Evolutionary conservation across 805 yeast species (phyloP), one percentile per base, ranked within the genome.

Genomic region (Metschnikowia drakensbergensis): DNA sequence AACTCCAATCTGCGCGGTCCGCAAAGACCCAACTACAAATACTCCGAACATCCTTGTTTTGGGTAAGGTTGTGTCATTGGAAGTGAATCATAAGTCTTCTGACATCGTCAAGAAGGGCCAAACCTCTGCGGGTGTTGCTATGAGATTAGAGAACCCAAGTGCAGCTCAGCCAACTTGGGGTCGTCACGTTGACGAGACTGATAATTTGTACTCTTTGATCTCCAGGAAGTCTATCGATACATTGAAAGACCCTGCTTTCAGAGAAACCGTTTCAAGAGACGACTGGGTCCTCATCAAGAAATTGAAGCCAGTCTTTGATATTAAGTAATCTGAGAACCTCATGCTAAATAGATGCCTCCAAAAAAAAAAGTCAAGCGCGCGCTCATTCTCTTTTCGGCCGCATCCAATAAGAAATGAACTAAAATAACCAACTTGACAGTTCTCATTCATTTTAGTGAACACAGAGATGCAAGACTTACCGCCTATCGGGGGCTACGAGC

Each of bases 131-230:
- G 99, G 99, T 81, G 98, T 92, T 54, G 99, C 99, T 54, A 88
- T 94, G 86, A 84, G 99, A 76, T 78, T 94, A 63, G 99, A 94
- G 49, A 86, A 88, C 60, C 91, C 96, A 56, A 86, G 96, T 38
- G 77, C 86, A 50, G 92, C 88, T 55, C 96, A 90, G 72, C 98
- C 99, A 47, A 84, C 88, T 10, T 94, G 98, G 98, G 99, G 99
- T 54, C 88, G 99, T 75, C 99, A 94, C 65, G 95, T 94, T 59
- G 96, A 90, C 68, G 99, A 94, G 71, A 75, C 81, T 50, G 99
- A 94, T 68, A 77, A 80, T 40, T 75, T 94, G 64, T 94, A 91
- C 72, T 92, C 99, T n/a, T 77, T 86, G 73, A 80, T 94, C 55
- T 66, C 94, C 9, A 83, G 99, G 77, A 87, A 77, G 69, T 87